Base-by-base conservation (phyloP, 257 asterid species). In the Fraxinus pennsylvanica region DNA sequence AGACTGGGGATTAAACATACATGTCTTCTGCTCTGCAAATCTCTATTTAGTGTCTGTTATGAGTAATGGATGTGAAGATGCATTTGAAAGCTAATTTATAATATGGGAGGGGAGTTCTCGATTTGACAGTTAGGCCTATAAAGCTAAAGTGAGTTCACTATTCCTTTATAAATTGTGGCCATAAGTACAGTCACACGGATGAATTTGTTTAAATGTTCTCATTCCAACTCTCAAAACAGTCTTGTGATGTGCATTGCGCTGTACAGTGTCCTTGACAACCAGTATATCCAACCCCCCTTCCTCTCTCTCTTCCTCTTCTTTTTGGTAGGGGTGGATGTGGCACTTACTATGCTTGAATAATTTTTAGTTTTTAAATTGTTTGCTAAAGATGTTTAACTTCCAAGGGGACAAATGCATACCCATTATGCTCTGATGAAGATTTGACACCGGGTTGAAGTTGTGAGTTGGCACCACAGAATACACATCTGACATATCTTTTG, bases 401-500 rank as follows among this genome's bases (percentile, higher is more conserved):
- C 13, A 39, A 39, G 27, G 77, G 71, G 67, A 71, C 47, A 54
- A 68, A 63, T 73, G 61, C 83, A 80, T 67, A 65, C 30, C 10
- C 78, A 43, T 47, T 7, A 30, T 57, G 71, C 21, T 9, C 61
- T 33, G 72, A 72, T 74, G 77, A 77, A 79, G 57, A 32, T 73
- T 68, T 43, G 71, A 52, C 74, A 80, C 68, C 17, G 38, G 75
- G 35, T 72, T 63, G 36, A 71, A 59, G 33, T 61, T 73, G 66
- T 78, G 72, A 81, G 9, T 19, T 52, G 6, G 15, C 52, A 2
- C 25, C 21, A 19, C n/a, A 14, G 21, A 4, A 54, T 73, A 38
- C 4, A 38, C 61, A 32, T 71, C 74, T 84, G 79, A 79, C 70
- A 32, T 54, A 38, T 76, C 77, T 73, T 79, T 50, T 39, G 45